Evolutionary conservation across 495 filamentous ascomycete genomes (phyloP).

Genomic region (Echria macrotheca): DNA sequence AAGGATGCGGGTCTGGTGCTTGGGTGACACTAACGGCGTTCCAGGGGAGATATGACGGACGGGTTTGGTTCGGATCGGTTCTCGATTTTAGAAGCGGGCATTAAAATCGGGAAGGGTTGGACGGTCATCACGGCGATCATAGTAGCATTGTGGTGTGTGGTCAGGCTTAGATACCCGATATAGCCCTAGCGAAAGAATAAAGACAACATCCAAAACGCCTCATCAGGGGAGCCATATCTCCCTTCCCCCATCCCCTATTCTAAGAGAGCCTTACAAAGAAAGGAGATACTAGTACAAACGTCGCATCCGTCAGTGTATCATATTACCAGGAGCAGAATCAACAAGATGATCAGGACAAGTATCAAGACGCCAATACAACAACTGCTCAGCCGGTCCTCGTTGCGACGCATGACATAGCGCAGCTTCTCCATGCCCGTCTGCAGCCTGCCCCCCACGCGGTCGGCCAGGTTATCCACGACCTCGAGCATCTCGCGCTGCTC

Average conservation of each 20-base stretch:
- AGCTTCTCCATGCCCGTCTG: conserved; percentile 81
- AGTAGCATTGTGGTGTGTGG: too few species aligned
- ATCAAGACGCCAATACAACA: conserved; percentile 89
- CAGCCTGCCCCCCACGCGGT: conserved; percentile 81
- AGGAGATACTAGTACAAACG: background rate
- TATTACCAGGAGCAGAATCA: conserved; percentile 62
- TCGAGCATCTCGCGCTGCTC: conserved; percentile 81
- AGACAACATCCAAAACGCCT: conserved; percentile 5
- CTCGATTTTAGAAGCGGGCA: too few species aligned
- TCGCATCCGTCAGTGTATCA: too few species aligned
- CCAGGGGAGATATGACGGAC: background rate
- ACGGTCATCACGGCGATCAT: too few species aligned
- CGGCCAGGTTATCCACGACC: conserved; percentile 72
- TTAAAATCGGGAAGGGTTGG: too few species aligned
- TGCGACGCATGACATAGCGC: conserved; percentile 76
- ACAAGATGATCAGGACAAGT: conserved; percentile 73
- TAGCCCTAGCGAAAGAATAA: background rate
- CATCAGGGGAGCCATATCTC: background rate
- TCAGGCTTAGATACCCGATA: conserved; percentile 7
- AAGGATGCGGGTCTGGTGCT: conserved; percentile 53
- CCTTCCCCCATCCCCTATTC: background rate
- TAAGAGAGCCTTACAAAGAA: background rate
- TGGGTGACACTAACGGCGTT: conserved; percentile 10
- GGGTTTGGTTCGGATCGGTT: too few species aligned
- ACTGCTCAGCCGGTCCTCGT: conserved; percentile 86